phyloP scores from a whole-genome alignment of 305 asterid genomes.

The Fraxinus baroniana region DNA sequence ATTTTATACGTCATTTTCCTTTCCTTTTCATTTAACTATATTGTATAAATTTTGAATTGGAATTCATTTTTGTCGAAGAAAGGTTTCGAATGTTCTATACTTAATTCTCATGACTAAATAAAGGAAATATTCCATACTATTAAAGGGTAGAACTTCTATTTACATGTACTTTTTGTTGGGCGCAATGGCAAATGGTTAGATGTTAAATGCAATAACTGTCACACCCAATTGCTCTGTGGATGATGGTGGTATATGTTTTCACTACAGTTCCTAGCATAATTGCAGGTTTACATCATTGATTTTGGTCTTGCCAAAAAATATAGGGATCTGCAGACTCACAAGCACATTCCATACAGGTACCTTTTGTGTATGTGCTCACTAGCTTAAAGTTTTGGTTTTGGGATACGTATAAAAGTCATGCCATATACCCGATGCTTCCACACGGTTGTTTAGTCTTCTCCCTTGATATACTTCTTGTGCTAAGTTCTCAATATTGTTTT shows the following conservation, averaged over 20 bases:
- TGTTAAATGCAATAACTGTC: not conserved
- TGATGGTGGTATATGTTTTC: conserved; percentile 16
- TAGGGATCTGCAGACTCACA: conserved; percentile 67
- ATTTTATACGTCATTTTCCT: not conserved
- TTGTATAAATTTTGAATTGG: not conserved
- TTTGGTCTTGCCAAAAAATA: conserved; percentile 66
- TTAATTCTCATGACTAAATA: not conserved
- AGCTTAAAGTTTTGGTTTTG: not conserved
- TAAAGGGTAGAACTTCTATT: not conserved
- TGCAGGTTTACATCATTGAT: conserved; percentile 62
- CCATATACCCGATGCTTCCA: not conserved
- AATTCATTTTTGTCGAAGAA: not conserved
- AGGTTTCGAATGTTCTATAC: not conserved
- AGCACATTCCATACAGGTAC: conserved; percentile 67
- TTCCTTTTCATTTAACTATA: not conserved
- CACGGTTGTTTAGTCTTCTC: not conserved
- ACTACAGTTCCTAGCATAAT: conserved; percentile 18
- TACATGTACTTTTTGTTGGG: not conserved
- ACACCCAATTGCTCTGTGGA: not conserved
- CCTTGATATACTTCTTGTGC: conserved; percentile 20
- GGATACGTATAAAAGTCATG: not conserved
- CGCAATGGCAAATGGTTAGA: not conserved
- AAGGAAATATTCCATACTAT: not conserved
- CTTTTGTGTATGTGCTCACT: conserved; percentile 4
- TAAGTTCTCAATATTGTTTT: conserved; percentile 18